phyloP scores from a whole-genome alignment of 371 early-diverging fungal genomes.

The Mucor saturninus region DNA sequence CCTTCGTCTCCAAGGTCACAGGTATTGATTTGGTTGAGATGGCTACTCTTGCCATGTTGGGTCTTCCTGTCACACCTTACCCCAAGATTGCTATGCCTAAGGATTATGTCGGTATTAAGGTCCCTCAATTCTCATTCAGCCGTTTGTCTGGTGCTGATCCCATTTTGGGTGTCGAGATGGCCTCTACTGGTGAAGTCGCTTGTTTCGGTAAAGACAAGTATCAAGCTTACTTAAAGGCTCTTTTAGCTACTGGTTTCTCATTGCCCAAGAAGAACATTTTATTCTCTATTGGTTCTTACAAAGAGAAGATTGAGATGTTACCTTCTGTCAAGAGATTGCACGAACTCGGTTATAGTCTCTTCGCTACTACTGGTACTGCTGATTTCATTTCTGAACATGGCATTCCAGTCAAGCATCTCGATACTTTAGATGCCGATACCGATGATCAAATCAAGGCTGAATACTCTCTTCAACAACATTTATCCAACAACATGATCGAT shows the following conservation, averaged over 20 bases:
- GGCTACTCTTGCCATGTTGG: conserved; percentile 91
- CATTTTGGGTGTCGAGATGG: conserved; percentile 97
- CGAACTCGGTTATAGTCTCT: conserved; percentile 84
- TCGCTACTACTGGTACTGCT: conserved; percentile 94
- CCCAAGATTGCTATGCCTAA: conserved; percentile 63
- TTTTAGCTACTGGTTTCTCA: conserved; percentile 88
- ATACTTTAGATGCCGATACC: conserved; percentile 66
- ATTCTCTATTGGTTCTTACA: conserved; percentile 93
- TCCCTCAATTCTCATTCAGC: conserved; percentile 95
- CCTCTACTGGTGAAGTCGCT: conserved; percentile 98
- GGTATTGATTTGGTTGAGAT: conserved; percentile 91
- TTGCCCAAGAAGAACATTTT: conserved; percentile 92
- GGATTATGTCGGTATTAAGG: conserved; percentile 90
- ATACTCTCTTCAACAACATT: conserved; percentile 90
- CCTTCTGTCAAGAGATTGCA: conserved; percentile 83
- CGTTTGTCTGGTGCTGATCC: conserved; percentile 96
- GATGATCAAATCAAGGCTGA: conserved; percentile 77
- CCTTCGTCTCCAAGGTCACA: conserved; percentile 93
- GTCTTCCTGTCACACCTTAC: conserved; percentile 73
- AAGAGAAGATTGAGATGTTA: conserved; percentile 93
- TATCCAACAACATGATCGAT: conserved; percentile 95
- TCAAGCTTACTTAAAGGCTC: conserved; percentile 93
- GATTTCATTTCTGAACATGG: conserved; percentile 93
- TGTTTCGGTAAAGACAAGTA: conserved; percentile 95
- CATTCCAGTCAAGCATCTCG: conserved; percentile 88